phyloP scores from a whole-genome alignment of 495 filamentous ascomycete genomes.

The Patellaria atrata region DNA sequence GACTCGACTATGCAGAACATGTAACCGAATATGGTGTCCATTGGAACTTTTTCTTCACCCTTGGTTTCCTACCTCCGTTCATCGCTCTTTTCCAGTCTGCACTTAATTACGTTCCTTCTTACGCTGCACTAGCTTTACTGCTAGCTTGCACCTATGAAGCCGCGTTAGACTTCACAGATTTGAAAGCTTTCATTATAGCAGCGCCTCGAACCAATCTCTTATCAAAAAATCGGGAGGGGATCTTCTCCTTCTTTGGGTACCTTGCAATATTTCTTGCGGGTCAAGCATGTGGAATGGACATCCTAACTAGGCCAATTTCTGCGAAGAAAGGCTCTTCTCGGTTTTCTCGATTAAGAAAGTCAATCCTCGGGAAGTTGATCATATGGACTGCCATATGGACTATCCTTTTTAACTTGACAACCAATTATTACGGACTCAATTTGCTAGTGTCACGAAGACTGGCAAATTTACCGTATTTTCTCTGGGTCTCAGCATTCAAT shows the following conservation, averaged over 20 bases:
- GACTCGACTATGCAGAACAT: slow-evolving; percentile 90
- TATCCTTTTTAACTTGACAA: slow-evolving; percentile 48
- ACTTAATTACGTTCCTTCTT: slow-evolving; percentile 49
- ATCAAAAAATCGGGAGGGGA: slow-evolving; percentile 60
- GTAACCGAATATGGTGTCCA: slow-evolving; percentile 97
- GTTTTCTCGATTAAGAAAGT: slow-evolving; percentile 18
- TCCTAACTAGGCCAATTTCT: slow-evolving; percentile 44
- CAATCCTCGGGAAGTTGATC: slow-evolving; percentile 44
- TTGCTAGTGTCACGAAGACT: slow-evolving; percentile 72
- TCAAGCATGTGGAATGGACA: slow-evolving; percentile 62
- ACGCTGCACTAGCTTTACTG: slow-evolving; percentile 52
- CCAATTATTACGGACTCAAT: slow-evolving; percentile 52
- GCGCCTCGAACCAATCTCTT: slow-evolving; percentile 63
- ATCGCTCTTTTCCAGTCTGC: slow-evolving; percentile 69
- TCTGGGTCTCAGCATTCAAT: slow-evolving; percentile 88
- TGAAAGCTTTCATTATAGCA: slow-evolving; percentile 75
- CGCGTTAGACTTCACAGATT: slow-evolving; percentile 55
- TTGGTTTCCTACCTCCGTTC: slow-evolving; percentile 78
- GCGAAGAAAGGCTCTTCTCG: slow-evolving; percentile 24
- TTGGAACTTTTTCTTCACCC: slow-evolving; percentile 99
- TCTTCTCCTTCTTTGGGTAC: slow-evolving; percentile 88
- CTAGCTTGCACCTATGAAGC: slow-evolving; percentile 55
- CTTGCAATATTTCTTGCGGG: slow-evolving; percentile 89
- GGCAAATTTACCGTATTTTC: slow-evolving; percentile 83
- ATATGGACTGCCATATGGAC: slow-evolving; percentile 52